Conservation (phyloP, 2,329 filamentous ascomycete genomes). For the Colletotrichum kahawae region DNA sequence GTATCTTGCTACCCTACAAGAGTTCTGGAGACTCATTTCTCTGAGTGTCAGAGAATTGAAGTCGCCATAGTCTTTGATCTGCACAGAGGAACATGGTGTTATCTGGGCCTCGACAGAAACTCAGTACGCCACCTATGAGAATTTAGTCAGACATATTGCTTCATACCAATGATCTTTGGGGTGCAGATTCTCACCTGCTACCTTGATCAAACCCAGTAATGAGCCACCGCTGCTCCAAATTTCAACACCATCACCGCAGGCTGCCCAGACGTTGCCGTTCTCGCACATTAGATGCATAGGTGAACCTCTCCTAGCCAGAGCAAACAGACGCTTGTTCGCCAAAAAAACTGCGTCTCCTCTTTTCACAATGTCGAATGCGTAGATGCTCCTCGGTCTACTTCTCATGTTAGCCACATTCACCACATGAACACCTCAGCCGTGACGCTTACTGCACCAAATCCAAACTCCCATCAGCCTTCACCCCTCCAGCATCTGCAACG, state of each 20-base stretch:
- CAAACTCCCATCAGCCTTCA: neutral
- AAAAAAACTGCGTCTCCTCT: slow-evolving; percentile 45
- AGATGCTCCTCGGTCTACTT: slow-evolving; percentile 41
- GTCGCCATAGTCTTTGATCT: slow-evolving; percentile 49
- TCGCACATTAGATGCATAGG: slow-evolving; percentile 50
- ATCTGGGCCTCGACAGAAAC: slow-evolving; percentile 46
- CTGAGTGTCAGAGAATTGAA: slow-evolving; percentile 32
- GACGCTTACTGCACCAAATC: slow-evolving; percentile 24
- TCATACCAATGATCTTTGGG: neutral
- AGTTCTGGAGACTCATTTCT: neutral
- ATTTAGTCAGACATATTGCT: neutral
- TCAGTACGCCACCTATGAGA: slow-evolving; percentile 44
- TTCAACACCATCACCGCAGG: slow-evolving; percentile 54
- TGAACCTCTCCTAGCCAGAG: slow-evolving; percentile 50
- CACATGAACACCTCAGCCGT: slow-evolving; percentile 1
- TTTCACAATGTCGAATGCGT: slow-evolving; percentile 52
- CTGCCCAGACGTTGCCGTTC: slow-evolving; percentile 51
- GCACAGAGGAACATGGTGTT: slow-evolving; percentile 53
- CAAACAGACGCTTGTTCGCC: slow-evolving; percentile 55
- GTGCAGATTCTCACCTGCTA: slow-evolving; percentile 33
- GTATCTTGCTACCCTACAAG: neutral
- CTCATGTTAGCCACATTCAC: neutral
- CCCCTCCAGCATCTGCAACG: slow-evolving; percentile 42
- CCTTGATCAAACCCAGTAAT: slow-evolving; percentile 46
- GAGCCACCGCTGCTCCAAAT: slow-evolving; percentile 50